These are phyloP conservation scores for Pyracantha coccinea DNA, from an alignment of 331 rosid genomes.

Conservation along the genomic window DNA sequence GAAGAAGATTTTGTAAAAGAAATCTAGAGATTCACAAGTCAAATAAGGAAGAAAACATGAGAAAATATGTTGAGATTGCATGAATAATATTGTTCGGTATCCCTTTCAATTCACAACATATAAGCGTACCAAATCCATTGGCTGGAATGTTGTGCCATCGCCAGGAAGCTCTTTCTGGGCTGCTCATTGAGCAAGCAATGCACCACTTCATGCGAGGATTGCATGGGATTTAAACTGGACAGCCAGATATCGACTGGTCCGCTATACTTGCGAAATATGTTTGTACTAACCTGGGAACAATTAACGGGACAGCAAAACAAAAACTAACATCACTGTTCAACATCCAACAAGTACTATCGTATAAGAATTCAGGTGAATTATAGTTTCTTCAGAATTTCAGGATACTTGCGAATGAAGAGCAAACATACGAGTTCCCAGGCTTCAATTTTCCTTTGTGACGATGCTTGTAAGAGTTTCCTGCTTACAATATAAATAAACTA, in stretches of 20 bases:
- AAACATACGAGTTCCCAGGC: slow-evolving; percentile 88
- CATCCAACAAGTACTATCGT: background rate
- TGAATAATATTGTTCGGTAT: background rate
- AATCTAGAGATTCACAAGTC: background rate
- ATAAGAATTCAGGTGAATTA: background rate
- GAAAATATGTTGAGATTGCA: background rate
- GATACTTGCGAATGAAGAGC: slow-evolving; percentile 1
- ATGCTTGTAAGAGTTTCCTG: slow-evolving; percentile 48
- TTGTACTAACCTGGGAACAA: slow-evolving; percentile 61
- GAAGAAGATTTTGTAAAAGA: background rate
- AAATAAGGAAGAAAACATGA: background rate
- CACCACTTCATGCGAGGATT: slow-evolving; percentile 31
- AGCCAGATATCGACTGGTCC: slow-evolving; percentile 87
- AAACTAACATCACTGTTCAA: background rate
- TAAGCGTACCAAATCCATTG: slow-evolving; percentile 83
- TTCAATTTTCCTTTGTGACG: slow-evolving; percentile 39
- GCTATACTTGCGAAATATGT: slow-evolving; percentile 70
- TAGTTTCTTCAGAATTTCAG: background rate
- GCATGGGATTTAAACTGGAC: slow-evolving; percentile 38
- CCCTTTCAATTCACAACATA: slow-evolving; percentile 1
- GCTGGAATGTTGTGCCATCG: slow-evolving; percentile 89
- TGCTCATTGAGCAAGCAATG: slow-evolving; percentile 62
- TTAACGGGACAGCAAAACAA: slow-evolving; percentile 7
- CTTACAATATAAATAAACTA: slow-evolving; percentile 9
- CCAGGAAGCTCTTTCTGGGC: slow-evolving; percentile 51